Conservation (phyloP, 2,329 filamentous ascomycete species). For the Plenodomus tracheiphilus region DNA sequence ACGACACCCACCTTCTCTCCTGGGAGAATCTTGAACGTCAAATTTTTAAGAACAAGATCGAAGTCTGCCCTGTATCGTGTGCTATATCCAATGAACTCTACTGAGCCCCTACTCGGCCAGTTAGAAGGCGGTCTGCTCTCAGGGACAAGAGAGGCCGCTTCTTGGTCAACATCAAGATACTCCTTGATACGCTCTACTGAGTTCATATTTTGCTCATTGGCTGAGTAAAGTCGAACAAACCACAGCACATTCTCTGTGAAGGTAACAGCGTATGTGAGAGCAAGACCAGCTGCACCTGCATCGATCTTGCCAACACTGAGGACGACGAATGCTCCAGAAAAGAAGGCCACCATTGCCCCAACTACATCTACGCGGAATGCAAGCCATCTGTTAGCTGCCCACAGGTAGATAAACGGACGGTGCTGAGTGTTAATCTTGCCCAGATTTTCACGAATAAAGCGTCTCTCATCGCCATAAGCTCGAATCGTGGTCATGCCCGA, state of each 20-base stretch:
- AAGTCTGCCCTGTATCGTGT: constrained; percentile 88
- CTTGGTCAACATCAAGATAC: constrained; percentile 94
- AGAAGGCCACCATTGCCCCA: constrained; percentile 90
- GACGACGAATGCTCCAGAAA: constrained; percentile 88
- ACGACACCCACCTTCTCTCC: constrained; percentile 96
- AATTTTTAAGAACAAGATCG: constrained; percentile 79
- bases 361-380: constrained; percentile 88
- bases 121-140: constrained; percentile 74
- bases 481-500: constrained; percentile 95
- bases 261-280: constrained; percentile 91
- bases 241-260: constrained; percentile 97
- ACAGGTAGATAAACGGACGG: constrained; percentile 92
- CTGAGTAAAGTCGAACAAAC: constrained; percentile 90
- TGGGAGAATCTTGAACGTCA: constrained; percentile 84
- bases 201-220: constrained; percentile 99
- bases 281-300: constrained; percentile 88
- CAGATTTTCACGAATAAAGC: constrained; percentile 92
- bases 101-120: constrained; percentile 84
- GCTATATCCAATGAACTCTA: constrained; percentile 87
- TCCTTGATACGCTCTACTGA: constrained; percentile 97
- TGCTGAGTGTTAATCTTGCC: constrained; percentile 85
- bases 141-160: constrained; percentile 76
- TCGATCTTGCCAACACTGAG: constrained; percentile 81
- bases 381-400: constrained; percentile 96
- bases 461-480: constrained; percentile 89